Base-by-base conservation (phyloP, 306 rosid genomes). In the Ceratonia siliqua region DNA sequence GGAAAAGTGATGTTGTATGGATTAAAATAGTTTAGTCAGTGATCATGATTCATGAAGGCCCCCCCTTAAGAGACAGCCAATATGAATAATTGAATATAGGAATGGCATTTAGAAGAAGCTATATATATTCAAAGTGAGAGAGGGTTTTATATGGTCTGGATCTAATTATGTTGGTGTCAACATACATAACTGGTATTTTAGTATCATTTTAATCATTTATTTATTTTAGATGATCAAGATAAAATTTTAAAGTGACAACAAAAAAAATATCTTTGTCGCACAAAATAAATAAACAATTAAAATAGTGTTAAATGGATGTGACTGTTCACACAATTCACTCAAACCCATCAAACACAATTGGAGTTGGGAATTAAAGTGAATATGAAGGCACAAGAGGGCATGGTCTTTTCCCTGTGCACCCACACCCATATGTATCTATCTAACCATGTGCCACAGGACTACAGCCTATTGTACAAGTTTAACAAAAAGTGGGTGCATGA, bases 291-390 rank as follows among this genome's bases (percentile, higher is more conserved):
- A 28, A 45, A 45, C 3, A 45, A 21, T n/a, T n/a, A n/a, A n/a
- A n/a, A n/a, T n/a, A n/a, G n/a, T n/a, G n/a, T n/a, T n/a, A n/a
- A n/a, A n/a, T n/a, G n/a, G n/a, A n/a, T n/a, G n/a, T n/a, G n/a
- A n/a, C n/a, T n/a, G n/a, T n/a, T n/a, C n/a, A n/a, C n/a, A n/a
- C n/a, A n/a, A n/a, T n/a, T n/a, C n/a, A n/a, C n/a, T n/a, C n/a
- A n/a, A n/a, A n/a, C n/a, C n/a, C 68, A 68, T 10, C 24, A 38
- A 39, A 42, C 45, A 72, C 61, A 72, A 76, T 76, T 72, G 76
- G 73, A 30, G 73, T 22, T 43, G 65, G 64, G 65, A 83, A n/a
- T n/a, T n/a, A n/a, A 72, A 83, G 82, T 79, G 9, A 49, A 18
- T n/a, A n/a, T n/a, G 24, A 49, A 49, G 55, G 55, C 9, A n/a